phyloP scores from a whole-genome alignment of 768 basidiomycete genomes.

The Collybiopsis luxurians region DNA sequence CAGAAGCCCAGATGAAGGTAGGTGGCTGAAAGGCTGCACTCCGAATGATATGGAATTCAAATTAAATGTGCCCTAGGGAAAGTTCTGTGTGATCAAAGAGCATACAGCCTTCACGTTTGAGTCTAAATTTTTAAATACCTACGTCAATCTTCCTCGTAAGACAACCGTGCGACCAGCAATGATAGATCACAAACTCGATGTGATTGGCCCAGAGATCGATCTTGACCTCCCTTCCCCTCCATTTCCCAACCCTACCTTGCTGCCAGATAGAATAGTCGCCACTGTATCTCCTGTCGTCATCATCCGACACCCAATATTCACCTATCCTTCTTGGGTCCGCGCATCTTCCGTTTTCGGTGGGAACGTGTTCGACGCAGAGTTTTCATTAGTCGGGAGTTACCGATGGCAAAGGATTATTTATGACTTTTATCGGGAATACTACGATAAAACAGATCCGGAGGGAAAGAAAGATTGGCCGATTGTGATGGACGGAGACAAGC shows the following conservation, averaged over 20 bases:
- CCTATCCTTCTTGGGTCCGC: background rate
- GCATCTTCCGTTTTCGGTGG: background rate
- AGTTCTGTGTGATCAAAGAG: background rate
- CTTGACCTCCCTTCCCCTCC: too few species aligned
- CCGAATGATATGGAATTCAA: too few species aligned
- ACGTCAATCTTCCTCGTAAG: background rate
- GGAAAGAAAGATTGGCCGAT: background rate
- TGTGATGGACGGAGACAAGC: too few species aligned
- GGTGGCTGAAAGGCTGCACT: background rate
- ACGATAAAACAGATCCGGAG: background rate
- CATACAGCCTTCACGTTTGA: background rate
- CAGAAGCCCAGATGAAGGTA: background rate
- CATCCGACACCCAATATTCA: slow-evolving; percentile 1
- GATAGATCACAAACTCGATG: slow-evolving; percentile 1
- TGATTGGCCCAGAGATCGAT: background rate
- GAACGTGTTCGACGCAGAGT: slow-evolving; percentile 1
- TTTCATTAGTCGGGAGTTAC: background rate
- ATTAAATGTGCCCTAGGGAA: background rate
- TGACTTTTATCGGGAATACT: slow-evolving; percentile 2
- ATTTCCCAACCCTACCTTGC: slow-evolving; percentile 5
- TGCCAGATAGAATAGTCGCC: slow-evolving; percentile 1
- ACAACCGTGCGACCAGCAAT: background rate
- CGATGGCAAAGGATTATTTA: background rate
- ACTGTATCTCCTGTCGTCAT: slow-evolving; percentile 1
- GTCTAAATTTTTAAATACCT: background rate